Evolutionary conservation across 75 land plant species (phyloP).

Genomic region (Ceratopteris richardii): DNA sequence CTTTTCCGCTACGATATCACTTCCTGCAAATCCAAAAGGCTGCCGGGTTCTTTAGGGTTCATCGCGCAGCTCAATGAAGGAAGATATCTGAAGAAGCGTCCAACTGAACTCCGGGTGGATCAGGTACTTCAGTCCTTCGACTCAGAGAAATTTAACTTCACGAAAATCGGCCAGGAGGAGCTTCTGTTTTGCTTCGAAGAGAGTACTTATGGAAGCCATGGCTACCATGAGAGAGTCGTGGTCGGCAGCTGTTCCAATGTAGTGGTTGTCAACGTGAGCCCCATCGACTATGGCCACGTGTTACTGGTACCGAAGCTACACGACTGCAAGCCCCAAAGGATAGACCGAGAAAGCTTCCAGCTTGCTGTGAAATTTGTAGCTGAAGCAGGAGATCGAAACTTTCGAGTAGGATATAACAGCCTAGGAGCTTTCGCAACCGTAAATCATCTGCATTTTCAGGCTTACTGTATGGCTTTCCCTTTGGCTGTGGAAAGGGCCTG

Average conservation of each 20-base stretch:
- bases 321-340: constrained; percentile 71
- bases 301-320: constrained; percentile 70
- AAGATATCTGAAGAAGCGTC: constrained; percentile 86
- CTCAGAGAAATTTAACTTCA: constrained; percentile 90
- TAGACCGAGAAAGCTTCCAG: constrained; percentile 66
- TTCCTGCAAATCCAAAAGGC: constrained; percentile 89
- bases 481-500: constrained; percentile 84
- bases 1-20: constrained; percentile 96
- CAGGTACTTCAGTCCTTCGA: constrained; percentile 88
- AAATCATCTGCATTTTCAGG: constrained; percentile 98
- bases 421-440: constrained; percentile 98
- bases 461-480: constrained; percentile 57
- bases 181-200: constrained; percentile 75
- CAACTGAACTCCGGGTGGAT: constrained; percentile 90
- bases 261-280: constrained; percentile 90
- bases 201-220: constrained; percentile 25
- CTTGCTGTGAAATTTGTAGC: constrained; percentile 72
- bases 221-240: constrained; percentile 33
- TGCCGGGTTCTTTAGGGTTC: constrained; percentile 79
- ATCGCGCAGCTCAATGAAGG: constrained; percentile 97
- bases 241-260: constrained; percentile 61
- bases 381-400: constrained; percentile 69
- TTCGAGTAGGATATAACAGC: constrained; percentile 90
- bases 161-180: constrained; percentile 91
- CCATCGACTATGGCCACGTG: constrained; percentile 96